Base-by-base conservation (phyloP, 139 green algal species). In the Closterium sp. region DNA sequence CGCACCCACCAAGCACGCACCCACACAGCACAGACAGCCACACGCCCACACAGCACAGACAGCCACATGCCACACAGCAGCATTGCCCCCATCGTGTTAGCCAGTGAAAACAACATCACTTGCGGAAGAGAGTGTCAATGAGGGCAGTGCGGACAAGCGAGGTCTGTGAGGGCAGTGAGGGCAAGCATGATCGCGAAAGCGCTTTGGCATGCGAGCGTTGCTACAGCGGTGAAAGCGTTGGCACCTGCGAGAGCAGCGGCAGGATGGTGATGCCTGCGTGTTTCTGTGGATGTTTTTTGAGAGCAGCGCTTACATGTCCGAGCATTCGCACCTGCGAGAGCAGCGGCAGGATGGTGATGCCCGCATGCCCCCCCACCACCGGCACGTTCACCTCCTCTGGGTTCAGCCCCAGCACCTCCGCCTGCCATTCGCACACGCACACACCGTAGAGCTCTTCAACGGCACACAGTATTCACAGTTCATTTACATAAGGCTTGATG, bases 261-360 rank as follows among this genome's bases (percentile, higher is more conserved):
- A 99, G 96, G 95, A 99, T 99, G 94, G 98, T 99, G 91, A 98
- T 94, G 87, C 98, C 98, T 0, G 98, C 98, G 94, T 99, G 98
- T n/a, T n/a, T n/a, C n/a, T n/a, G n/a, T n/a, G n/a, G n/a, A n/a
- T n/a, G n/a, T n/a, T n/a, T n/a, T n/a, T n/a, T n/a, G n/a, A n/a
- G n/a, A n/a, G n/a, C n/a, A n/a, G n/a, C n/a, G n/a, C n/a, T n/a
- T n/a, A n/a, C n/a, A n/a, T n/a, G n/a, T n/a, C n/a, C n/a, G 38
- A 76, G 9, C 38, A 88, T 21, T 8, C 90, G 90, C 19, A 96
- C 97, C 96, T 99, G 98, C 32, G 96, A 98, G 95, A 99, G 98
- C 19, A 99, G 96, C 0, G 98, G 98, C 92, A 99, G 96, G 95
- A 99, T 99, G 94, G 98, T 99, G 91, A 98, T 94, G 87, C 98